phyloP scores from a whole-genome alignment of 2,329 filamentous ascomycete genomes.

The Torrubiellomyces zombiae region DNA sequence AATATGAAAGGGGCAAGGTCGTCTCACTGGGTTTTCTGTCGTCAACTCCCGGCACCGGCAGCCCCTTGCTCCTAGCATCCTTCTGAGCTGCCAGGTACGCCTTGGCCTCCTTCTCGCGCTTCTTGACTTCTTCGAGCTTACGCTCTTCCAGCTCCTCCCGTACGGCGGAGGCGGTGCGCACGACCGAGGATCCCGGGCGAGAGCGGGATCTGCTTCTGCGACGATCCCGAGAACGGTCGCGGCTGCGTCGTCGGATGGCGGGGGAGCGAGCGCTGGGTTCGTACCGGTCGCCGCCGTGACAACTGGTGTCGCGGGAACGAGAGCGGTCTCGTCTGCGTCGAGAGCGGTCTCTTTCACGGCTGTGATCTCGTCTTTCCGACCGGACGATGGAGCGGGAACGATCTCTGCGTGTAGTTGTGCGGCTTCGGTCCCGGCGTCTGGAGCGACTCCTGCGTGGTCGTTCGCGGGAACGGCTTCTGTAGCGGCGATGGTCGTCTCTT shows the following conservation, averaged over 20 bases:
- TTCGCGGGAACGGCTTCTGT: slow-evolving; percentile 19
- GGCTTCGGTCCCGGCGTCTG: slow-evolving; percentile 19
- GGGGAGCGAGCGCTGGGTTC: slow-evolving; percentile 27
- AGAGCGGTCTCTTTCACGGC: slow-evolving; percentile 11
- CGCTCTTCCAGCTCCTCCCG: slow-evolving; percentile 36
- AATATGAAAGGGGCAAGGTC: neutral
- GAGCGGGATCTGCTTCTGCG: slow-evolving; percentile 29
- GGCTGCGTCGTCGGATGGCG: no score
- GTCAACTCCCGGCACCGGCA: slow-evolving; percentile 41
- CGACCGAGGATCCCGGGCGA: slow-evolving; percentile 17
- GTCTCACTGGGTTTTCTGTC: slow-evolving; percentile 20
- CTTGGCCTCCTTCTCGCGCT: slow-evolving; percentile 46
- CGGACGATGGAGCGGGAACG: slow-evolving; percentile 14
- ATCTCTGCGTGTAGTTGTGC: slow-evolving; percentile 11
- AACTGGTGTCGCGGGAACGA: slow-evolving; percentile 8
- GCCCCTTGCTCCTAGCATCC: slow-evolving; percentile 41
- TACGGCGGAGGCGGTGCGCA: slow-evolving; percentile 21
- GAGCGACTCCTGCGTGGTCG: slow-evolving; percentile 19
- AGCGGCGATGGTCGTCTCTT: slow-evolving; percentile 14
- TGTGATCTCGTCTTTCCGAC: slow-evolving; percentile 17
- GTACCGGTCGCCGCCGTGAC: slow-evolving; percentile 19
- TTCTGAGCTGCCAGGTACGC: slow-evolving; percentile 45
- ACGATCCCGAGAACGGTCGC: slow-evolving; percentile 12
- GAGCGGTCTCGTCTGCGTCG: slow-evolving; percentile 16
- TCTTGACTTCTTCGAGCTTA: slow-evolving; percentile 45